Evolutionary conservation across 108 stramenopile genomes (phyloP).

Genomic region (Cyclotella kingstonii): DNA sequence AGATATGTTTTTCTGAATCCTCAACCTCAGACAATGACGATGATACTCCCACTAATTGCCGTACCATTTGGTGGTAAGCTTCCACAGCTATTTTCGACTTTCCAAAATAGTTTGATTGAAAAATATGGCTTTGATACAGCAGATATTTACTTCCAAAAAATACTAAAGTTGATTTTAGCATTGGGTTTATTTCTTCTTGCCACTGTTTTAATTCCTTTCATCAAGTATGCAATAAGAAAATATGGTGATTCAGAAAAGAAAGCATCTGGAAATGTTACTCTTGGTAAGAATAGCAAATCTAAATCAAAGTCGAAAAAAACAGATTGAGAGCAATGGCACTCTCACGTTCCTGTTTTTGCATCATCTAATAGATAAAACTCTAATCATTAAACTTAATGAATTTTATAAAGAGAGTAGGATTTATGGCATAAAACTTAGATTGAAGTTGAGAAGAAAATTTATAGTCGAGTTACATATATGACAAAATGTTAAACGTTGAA

Average conservation of each 20-base stretch:
- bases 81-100: constrained; percentile 40
- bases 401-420: too few relatives aligned
- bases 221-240: neutral
- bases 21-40: constrained; percentile 49
- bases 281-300: constrained; percentile 1
- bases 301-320: constrained; percentile 7
- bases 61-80: constrained; percentile 65
- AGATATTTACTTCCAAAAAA: constrained; percentile 66
- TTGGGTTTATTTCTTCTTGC: constrained; percentile 50
- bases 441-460: too few relatives aligned
- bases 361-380: neutral
- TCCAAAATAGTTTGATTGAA: constrained; percentile 61
- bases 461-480: too few relatives aligned
- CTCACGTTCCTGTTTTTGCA: too few relatives aligned
- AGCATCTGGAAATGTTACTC: neutral
- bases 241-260: neutral
- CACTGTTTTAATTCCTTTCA: constrained; percentile 34
- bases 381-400: neutral
- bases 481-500: too few relatives aligned
- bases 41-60: constrained; percentile 75
- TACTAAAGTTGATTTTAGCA: constrained; percentile 63
- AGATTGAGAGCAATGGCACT: too few relatives aligned
- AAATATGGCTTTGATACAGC: constrained; percentile 76
- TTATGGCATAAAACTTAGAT: too few relatives aligned
- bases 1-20: constrained; percentile 78